phyloP scores from a whole-genome alignment of 2,329 filamentous ascomycete genomes.

The Cytospora chrysosperma region DNA sequence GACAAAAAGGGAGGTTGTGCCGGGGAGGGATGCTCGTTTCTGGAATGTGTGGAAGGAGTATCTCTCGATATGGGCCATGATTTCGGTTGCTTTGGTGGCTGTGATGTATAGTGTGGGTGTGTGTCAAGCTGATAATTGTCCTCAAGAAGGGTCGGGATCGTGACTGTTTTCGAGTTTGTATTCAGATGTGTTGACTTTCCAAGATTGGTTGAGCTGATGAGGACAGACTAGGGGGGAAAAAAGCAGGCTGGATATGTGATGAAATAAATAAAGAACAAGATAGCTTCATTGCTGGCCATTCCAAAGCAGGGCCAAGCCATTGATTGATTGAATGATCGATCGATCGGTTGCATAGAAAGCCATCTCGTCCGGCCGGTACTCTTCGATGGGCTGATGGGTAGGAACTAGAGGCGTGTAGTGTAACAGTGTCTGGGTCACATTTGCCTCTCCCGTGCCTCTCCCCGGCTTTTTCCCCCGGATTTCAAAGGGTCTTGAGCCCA shows the following conservation, averaged over 20 bases:
- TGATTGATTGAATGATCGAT: neutral
- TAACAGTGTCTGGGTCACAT: constrained; percentile 17
- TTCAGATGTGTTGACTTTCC: neutral
- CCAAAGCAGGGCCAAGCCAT: no score
- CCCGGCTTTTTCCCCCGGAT: constrained; percentile 15
- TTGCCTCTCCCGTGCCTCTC: neutral
- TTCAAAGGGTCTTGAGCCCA: constrained; percentile 9
- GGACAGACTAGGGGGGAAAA: neutral
- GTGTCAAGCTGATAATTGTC: neutral
- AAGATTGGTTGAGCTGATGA: neutral
- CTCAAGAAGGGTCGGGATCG: neutral
- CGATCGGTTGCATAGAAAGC: neutral
- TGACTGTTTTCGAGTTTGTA: neutral
- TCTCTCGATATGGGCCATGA: constrained; percentile 8
- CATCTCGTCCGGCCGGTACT: constrained; percentile 10
- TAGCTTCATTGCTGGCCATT: neutral
- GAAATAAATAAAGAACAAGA: neutral
- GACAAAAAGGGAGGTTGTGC: constrained; percentile 19
- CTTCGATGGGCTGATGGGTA: constrained; percentile 22
- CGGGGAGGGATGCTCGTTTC: constrained; percentile 7
- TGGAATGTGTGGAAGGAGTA: neutral
- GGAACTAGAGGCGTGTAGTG: constrained; percentile 13
- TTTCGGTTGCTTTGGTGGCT: neutral
- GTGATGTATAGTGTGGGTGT: neutral
- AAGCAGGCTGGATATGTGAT: neutral